Percentiles rank a stretch among this genome's conserved stretches.
Conservation (phyloP, 106 monocot species). For the Agapanthus africanus region DNA sequence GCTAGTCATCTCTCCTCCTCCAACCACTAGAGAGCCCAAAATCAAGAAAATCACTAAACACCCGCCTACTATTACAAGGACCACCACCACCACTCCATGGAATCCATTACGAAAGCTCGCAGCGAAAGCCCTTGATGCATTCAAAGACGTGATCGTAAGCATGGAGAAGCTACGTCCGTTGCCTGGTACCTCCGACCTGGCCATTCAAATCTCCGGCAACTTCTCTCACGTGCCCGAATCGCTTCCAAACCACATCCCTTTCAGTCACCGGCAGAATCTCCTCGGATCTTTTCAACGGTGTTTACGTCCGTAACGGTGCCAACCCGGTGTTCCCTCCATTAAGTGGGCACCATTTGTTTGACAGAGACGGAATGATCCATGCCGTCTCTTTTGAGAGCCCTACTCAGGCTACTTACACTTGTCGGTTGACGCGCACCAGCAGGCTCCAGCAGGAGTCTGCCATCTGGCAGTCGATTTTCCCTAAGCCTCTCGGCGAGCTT, state of each 20-base stretch:
- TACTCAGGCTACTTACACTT: neutral
- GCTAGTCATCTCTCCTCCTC: neutral
- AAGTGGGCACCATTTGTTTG: conserved; percentile 33
- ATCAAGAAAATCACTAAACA: neutral
- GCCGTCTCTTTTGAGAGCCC: conserved; percentile 14
- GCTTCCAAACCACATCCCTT: neutral
- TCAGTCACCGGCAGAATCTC: conserved; percentile 21
- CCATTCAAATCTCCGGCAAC: conserved; percentile 36
- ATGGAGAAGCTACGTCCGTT: conserved; percentile 1
- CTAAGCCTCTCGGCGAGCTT: conserved; percentile 57
- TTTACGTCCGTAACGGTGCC: conserved; percentile 34
- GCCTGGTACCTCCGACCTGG: conserved; percentile 15
- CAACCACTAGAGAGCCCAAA: neutral
- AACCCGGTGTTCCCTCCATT: conserved; percentile 20
- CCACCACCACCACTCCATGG: neutral
- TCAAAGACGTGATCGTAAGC: neutral
- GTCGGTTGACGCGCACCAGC: conserved; percentile 34
- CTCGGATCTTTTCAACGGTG: neutral
- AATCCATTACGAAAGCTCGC: neutral
- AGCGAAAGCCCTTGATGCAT: neutral
- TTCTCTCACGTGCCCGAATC: conserved; percentile 34
- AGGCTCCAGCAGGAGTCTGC: conserved; percentile 27
- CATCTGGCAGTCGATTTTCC: conserved; percentile 34
- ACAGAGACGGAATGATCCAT: conserved; percentile 43
- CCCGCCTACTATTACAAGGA: neutral